These are phyloP conservation scores for Gaultheria prostrata DNA, from an alignment of 148 eudicot genomes.

Conservation along the genomic window DNA sequence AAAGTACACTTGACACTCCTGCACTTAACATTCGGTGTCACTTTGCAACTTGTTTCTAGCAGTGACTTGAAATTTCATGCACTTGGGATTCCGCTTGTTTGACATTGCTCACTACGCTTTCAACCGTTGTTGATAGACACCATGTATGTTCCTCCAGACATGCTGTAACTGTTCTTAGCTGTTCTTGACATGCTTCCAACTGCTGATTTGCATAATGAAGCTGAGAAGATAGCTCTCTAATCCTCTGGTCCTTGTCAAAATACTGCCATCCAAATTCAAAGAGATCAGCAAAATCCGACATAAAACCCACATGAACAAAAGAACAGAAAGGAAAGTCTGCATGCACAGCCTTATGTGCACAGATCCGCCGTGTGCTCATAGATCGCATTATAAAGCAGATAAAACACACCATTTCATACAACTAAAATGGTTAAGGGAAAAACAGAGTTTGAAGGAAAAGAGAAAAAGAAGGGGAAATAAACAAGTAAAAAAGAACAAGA, in stretches of 20 bases:
- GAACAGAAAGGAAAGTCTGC: not conserved
- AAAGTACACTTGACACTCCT: not conserved
- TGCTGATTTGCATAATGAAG: not conserved
- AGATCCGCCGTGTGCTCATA: not conserved
- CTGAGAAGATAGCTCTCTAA: not conserved
- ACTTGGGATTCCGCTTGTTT: too few relatives aligned
- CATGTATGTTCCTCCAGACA: not conserved
- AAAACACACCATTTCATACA: too few relatives aligned
- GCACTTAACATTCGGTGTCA: not conserved
- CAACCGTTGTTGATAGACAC: not conserved
- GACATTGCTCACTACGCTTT: too few relatives aligned
- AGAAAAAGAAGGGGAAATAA: too few relatives aligned
- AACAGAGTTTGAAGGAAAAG: too few relatives aligned
- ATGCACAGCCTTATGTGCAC: not conserved
- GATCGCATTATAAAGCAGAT: too few relatives aligned
- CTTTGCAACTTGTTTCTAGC: not conserved
- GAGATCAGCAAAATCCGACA: not conserved
- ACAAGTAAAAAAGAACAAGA: too few relatives aligned
- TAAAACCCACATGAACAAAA: not conserved
- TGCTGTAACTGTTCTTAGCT: not conserved
- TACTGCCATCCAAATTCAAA: not conserved
- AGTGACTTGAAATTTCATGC: not conserved
- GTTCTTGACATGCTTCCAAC: conserved; percentile 2
- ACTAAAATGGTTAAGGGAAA: too few relatives aligned
- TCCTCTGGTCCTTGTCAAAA: not conserved